These are phyloP conservation scores for Aspergillus ostianus DNA, from an alignment of 495 filamentous ascomycete genomes.

Conservation along the genomic window DNA sequence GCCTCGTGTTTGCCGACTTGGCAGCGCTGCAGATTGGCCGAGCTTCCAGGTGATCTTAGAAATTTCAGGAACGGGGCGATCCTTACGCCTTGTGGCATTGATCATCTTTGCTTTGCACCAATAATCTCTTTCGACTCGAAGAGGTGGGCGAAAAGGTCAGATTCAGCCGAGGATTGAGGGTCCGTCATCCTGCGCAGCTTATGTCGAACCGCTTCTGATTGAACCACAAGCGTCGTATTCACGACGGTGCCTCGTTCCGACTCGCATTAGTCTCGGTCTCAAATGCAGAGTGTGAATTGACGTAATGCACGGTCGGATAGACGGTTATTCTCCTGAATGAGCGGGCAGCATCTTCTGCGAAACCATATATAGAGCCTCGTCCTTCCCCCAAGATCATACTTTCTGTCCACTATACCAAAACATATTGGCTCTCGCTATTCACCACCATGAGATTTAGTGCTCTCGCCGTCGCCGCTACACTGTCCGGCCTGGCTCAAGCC, in stretches of 20 bases:
- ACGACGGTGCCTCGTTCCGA: background rate
- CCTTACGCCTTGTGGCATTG: conserved; percentile 1
- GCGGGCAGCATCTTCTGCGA: background rate
- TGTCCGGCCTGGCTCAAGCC: conserved; percentile 18
- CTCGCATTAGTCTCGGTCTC: background rate
- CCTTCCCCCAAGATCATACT: background rate
- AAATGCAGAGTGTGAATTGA: background rate
- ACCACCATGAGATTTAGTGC: conserved; percentile 9
- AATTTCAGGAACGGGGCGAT: conserved; percentile 3
- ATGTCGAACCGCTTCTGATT: background rate
- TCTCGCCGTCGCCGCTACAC: conserved; percentile 2
- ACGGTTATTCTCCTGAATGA: background rate
- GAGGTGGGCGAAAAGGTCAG: background rate
- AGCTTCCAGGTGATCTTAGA: background rate
- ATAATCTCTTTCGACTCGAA: background rate
- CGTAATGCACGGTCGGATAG: background rate
- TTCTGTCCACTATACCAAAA: background rate
- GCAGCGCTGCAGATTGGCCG: conserved; percentile 3
- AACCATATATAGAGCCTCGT: background rate
- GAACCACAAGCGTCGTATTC: background rate
- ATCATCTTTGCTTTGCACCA: background rate
- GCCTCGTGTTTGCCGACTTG: conserved; percentile 7
- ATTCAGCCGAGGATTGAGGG: background rate
- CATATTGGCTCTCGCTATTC: too few species aligned
- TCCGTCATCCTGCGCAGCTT: background rate